These are phyloP conservation scores for Hypoxylon sp. DNA, from an alignment of 2,329 filamentous ascomycete species.

Conservation along the genomic window DNA sequence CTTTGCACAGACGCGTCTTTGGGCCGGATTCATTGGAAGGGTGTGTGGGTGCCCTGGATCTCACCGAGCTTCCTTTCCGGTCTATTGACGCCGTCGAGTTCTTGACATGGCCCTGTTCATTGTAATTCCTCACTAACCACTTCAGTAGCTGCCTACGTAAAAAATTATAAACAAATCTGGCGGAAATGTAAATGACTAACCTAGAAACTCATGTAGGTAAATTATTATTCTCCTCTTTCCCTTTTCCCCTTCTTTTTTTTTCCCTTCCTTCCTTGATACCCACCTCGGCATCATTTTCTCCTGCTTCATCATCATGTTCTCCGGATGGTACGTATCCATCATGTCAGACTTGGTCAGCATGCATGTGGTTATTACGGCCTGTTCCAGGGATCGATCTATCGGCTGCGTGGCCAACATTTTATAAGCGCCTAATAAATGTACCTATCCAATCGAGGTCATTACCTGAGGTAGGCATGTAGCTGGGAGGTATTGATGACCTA, in stretches of 20 bases:
- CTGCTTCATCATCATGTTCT: constrained; percentile 14
- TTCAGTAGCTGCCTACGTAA: constrained; percentile 2
- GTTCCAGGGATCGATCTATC: constrained; percentile 42
- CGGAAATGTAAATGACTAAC: not conserved
- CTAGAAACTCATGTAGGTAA: constrained; percentile 10
- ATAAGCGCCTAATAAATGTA: constrained; percentile 21
- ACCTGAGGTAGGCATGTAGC: not conserved
- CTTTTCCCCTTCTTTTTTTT: not conserved
- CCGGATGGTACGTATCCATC: constrained; percentile 28
- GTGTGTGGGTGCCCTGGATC: constrained; percentile 39
- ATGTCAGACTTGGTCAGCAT: constrained; percentile 48
- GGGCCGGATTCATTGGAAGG: constrained; percentile 28
- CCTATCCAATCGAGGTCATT: constrained; percentile 16
- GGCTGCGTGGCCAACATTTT: constrained; percentile 35
- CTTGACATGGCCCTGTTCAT: constrained; percentile 18
- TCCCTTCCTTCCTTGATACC: constrained; percentile 1
- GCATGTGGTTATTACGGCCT: constrained; percentile 42
- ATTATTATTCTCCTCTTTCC: constrained; percentile 10
- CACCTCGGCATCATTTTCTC: constrained; percentile 22
- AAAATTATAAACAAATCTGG: not conserved
- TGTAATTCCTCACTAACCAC: constrained; percentile 1
- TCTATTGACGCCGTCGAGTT: constrained; percentile 40
- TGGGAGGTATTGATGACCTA: constrained; percentile 20
- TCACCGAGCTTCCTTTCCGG: constrained; percentile 48
- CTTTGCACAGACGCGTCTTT: constrained; percentile 36